Percentiles rank a stretch among this genome's conserved stretches.
These are phyloP conservation scores for Tanozyma kutaoensis DNA, from an alignment of 805 yeast genomes.

Conservation along the genomic window DNA sequence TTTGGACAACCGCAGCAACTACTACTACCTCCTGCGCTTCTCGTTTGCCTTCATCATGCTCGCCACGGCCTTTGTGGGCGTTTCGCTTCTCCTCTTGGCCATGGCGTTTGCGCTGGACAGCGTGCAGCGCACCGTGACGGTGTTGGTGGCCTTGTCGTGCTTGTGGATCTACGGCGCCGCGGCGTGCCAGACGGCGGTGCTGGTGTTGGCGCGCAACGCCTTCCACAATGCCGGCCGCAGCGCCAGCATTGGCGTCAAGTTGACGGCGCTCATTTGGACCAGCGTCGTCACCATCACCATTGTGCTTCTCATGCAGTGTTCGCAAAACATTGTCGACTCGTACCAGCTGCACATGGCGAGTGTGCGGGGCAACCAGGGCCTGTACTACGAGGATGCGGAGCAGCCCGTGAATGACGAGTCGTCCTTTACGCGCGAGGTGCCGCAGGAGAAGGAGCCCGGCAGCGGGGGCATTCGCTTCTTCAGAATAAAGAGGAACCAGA, in stretches of 20 bases:
- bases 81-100: constrained; percentile 35
- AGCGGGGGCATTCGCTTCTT: constrained; percentile 61
- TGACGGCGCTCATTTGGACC: constrained; percentile 62
- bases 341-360: constrained; percentile 37
- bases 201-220: constrained; percentile 61
- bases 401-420: constrained; percentile 23
- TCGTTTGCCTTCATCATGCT: constrained; percentile 38
- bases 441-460: constrained; percentile 21
- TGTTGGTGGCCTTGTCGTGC: constrained; percentile 37
- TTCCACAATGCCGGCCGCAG: constrained; percentile 35
- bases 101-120: constrained; percentile 43
- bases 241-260: constrained; percentile 41
- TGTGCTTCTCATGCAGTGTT: constrained; percentile 39
- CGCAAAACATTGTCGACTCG: constrained; percentile 32
- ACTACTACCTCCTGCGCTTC: constrained; percentile 53
- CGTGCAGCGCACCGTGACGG: constrained; percentile 40
- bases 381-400: constrained; percentile 7
- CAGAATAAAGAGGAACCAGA: constrained; percentile 48
- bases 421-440: constrained; percentile 27
- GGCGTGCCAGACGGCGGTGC: constrained; percentile 60
- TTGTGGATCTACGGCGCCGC: constrained; percentile 50
- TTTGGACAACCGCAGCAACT: constrained; percentile 38
- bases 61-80: constrained; percentile 45
- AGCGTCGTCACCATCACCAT: constrained; percentile 39
- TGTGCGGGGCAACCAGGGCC: constrained; percentile 5